Conservation (phyloP, 148 eudicot genomes). For the Persicaria tinctoria region DNA sequence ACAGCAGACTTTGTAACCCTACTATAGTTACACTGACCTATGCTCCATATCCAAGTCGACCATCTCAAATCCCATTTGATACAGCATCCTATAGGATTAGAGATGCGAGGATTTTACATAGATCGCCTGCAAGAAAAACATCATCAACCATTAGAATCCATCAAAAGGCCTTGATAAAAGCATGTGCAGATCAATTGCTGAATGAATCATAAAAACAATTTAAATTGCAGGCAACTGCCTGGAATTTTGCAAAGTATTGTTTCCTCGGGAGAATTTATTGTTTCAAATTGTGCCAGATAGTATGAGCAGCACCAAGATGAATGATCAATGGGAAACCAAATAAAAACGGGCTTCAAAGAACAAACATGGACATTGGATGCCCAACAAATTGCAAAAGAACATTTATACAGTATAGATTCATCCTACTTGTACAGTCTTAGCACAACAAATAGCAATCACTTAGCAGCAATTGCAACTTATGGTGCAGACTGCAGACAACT, state of each 20-base stretch:
- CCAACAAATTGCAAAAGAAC: not conserved
- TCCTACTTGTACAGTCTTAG: not conserved
- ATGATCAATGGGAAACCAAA: not conserved
- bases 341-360: not conserved
- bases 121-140: not conserved
- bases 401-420: not conserved
- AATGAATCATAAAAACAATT: not conserved
- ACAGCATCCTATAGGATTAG: constrained; percentile 4
- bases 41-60: not conserved
- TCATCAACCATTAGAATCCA: not conserved
- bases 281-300: too few species aligned
- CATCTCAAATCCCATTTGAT: not conserved
- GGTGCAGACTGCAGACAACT: not conserved
- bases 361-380: not conserved
- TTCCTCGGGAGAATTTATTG: too few species aligned
- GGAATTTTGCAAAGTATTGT: too few species aligned
- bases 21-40: constrained; percentile 1
- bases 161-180: not conserved
- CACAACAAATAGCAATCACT: not conserved
- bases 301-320: too few species aligned
- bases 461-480: not conserved
- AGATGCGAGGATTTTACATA: not conserved
- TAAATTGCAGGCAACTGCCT: not conserved
- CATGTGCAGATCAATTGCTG: not conserved
- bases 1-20: not conserved